A percentile compares a stretch with the other conserved stretches of the same genome.
Conservation (phyloP, 140 eudicot species). For the Erigeron philadelphicus region DNA sequence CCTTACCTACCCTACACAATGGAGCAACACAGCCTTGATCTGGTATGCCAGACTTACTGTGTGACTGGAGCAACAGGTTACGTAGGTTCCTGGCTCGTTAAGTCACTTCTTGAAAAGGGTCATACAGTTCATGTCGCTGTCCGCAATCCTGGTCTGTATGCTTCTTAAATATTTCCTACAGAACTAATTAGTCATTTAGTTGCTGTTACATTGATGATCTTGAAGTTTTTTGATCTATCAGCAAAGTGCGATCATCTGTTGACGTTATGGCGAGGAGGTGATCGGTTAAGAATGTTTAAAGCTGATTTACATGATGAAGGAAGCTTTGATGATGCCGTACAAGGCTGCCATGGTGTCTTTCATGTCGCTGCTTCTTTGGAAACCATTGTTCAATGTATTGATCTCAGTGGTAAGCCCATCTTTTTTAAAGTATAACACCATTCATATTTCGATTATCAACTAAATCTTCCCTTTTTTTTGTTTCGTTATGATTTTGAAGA, state of each 20-base stretch:
- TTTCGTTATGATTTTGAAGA: slow-evolving; percentile 38
- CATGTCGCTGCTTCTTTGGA: slow-evolving; percentile 93
- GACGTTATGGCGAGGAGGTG: slow-evolving; percentile 39
- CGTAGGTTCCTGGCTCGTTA: slow-evolving; percentile 87
- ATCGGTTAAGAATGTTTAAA: slow-evolving; percentile 48
- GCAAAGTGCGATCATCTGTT: slow-evolving; percentile 44
- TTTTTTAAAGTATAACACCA: not conserved
- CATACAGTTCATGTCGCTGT: slow-evolving; percentile 62
- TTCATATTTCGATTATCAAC: not conserved
- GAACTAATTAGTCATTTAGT: too few relatives aligned
- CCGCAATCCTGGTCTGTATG: slow-evolving; percentile 51
- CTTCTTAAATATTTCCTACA: not conserved
- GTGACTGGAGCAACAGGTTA: slow-evolving; percentile 90
- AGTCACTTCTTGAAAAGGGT: slow-evolving; percentile 54
- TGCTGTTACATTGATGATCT: not conserved
- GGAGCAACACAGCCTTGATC: slow-evolving; percentile 16
- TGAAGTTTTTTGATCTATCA: slow-evolving; percentile 11
- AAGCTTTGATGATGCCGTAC: slow-evolving; percentile 74
- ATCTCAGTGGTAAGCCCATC: slow-evolving; percentile 47
- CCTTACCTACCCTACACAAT: not conserved
- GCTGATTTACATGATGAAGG: slow-evolving; percentile 77
- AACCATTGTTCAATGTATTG: slow-evolving; percentile 23
- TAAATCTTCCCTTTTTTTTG: slow-evolving; percentile 4
- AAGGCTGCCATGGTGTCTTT: slow-evolving; percentile 71
- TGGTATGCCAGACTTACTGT: slow-evolving; percentile 37